phyloP scores from a whole-genome alignment of 2,329 filamentous ascomycete species.

The Hymenoscyphus fraxineus region DNA sequence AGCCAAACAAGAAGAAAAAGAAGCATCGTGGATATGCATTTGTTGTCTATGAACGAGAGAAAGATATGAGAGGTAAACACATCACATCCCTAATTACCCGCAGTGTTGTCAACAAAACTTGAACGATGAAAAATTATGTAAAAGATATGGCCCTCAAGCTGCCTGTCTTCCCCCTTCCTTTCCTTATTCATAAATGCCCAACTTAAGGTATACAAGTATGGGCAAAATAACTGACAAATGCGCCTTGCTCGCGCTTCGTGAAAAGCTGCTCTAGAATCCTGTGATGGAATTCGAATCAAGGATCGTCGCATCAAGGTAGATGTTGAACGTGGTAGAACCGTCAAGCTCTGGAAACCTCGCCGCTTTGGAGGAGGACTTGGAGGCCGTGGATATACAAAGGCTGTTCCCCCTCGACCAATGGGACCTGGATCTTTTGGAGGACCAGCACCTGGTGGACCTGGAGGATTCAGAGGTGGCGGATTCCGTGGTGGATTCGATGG shows the following conservation, averaged over 20 bases:
- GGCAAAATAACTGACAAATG: conserved; percentile 68
- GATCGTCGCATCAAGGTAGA: conserved; percentile 91
- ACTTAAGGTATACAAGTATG: conserved; percentile 44
- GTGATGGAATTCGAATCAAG: conserved; percentile 88
- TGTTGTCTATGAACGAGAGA: conserved; percentile 93
- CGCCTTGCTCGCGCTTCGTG: conserved; percentile 54
- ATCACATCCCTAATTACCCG: conserved; percentile 40
- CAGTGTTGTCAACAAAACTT: conserved; percentile 26
- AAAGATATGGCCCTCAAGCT: conserved; percentile 40
- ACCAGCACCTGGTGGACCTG: conserved; percentile 44
- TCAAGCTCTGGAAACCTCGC: conserved; percentile 88
- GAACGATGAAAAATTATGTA: conserved; percentile 37
- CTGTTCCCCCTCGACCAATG: conserved; percentile 65
- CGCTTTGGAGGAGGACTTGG: conserved; percentile 89
- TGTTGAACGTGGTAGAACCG: conserved; percentile 91
- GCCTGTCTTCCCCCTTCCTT: conserved; percentile 37
- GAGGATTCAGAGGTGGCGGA: conserved; percentile 37
- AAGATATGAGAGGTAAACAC: conserved; percentile 96
- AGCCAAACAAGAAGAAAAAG: conserved; percentile 74
- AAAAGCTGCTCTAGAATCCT: conserved; percentile 82
- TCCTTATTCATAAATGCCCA: conserved; percentile 25
- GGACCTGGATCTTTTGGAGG: conserved; percentile 58
- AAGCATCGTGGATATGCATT: conserved; percentile 90
- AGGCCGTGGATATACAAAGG: conserved; percentile 88
- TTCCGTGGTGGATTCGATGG: conserved; percentile 37